Evolutionary conservation across 2,329 filamentous ascomycete genomes (phyloP).

Genomic region (Lachnellula occidentalis): DNA sequence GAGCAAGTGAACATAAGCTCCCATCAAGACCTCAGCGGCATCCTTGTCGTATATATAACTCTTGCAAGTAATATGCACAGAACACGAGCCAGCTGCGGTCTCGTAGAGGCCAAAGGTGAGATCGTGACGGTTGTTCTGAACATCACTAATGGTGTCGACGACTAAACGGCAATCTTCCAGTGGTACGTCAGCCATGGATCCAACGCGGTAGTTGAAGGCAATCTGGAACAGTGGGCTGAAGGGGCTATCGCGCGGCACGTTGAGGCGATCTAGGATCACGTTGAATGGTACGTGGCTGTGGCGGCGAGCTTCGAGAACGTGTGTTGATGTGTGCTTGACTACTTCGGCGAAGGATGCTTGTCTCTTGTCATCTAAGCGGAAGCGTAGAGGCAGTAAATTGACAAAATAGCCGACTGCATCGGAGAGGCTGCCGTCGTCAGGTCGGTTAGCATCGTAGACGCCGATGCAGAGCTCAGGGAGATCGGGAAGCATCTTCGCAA

Average conservation of each 20-base stretch:
- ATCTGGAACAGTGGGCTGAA: neutral
- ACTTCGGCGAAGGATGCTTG: neutral
- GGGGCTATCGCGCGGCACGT: neutral
- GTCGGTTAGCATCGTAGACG: constrained; percentile 39
- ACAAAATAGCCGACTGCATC: constrained; percentile 41
- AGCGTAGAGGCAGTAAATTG: constrained; percentile 43
- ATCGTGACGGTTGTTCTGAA: no score
- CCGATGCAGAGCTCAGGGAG: constrained; percentile 40
- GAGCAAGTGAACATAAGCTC: no score
- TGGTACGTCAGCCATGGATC: neutral
- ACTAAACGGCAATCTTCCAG: neutral
- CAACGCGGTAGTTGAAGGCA: constrained; percentile 1
- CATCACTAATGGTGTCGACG: no score
- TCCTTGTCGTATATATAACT: no score
- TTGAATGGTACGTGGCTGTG: neutral
- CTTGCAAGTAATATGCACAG: no score
- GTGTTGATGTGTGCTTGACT: neutral
- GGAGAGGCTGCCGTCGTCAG: constrained; percentile 26
- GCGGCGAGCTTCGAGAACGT: neutral
- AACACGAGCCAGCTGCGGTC: no score
- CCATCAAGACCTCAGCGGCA: no score
- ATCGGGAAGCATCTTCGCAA: constrained; percentile 33
- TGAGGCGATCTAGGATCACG: neutral
- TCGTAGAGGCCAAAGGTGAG: no score
- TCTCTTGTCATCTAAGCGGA: constrained; percentile 17